These are phyloP conservation scores for Vigna trinervia DNA, from an alignment of 306 rosid genomes.

Conservation along the genomic window DNA sequence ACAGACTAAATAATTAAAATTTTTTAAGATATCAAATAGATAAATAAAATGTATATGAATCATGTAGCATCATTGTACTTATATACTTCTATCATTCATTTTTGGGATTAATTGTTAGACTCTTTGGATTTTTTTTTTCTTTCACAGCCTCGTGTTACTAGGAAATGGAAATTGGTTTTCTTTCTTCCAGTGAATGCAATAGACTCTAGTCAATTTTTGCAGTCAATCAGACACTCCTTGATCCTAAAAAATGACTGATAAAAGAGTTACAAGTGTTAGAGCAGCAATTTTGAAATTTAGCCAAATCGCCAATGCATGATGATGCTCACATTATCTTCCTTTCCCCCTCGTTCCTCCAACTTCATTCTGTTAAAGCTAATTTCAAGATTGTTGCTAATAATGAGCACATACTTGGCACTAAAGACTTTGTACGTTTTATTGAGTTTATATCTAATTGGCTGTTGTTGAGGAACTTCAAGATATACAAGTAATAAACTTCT, in stretches of 20 bases:
- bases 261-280: not conserved
- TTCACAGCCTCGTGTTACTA: not conserved
- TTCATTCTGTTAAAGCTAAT: too few species aligned
- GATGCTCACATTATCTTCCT: not conserved
- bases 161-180: not conserved
- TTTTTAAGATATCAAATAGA: not conserved
- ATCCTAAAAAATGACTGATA: not conserved
- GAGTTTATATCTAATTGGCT: not conserved
- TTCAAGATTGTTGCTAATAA: not conserved
- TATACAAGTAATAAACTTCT: constrained; percentile 19
- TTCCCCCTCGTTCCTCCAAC: too few species aligned
- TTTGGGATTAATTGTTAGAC: constrained; percentile 1
- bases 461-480: constrained; percentile 26
- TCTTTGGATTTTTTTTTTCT: not conserved
- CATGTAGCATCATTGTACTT: not conserved
- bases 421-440: not conserved
- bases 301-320: not conserved
- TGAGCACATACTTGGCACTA: not conserved
- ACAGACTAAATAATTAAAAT: too few species aligned
- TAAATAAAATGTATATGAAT: not conserved
- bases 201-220: not conserved
- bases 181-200: not conserved
- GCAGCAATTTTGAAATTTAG: not conserved
- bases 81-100: not conserved
- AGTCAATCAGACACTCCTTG: too few species aligned